phyloP scores from a whole-genome alignment of 768 basidiomycete species.

The Amylocystis lapponica region DNA sequence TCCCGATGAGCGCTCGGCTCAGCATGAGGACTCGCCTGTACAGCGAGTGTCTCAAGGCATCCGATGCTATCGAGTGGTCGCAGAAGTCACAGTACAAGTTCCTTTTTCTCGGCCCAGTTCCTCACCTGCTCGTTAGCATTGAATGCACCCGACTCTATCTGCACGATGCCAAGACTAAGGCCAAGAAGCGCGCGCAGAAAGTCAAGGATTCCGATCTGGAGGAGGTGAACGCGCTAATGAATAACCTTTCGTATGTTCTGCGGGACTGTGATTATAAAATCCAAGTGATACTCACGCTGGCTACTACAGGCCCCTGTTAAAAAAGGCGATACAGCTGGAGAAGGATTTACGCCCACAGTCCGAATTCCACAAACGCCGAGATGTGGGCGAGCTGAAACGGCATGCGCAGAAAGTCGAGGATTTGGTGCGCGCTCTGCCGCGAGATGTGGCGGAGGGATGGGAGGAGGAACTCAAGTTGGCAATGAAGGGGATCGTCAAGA shows the following conservation, averaged over 20 bases:
- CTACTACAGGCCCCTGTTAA: constrained; percentile 20
- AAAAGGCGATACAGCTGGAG: constrained; percentile 22
- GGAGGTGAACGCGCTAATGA: constrained; percentile 10
- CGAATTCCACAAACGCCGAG: constrained; percentile 20
- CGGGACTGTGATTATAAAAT: too few relatives aligned
- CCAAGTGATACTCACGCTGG: not conserved
- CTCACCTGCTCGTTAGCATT: constrained; percentile 37
- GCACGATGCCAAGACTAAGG: constrained; percentile 23
- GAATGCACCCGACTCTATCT: constrained; percentile 26
- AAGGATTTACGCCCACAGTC: constrained; percentile 28
- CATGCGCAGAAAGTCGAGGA: constrained; percentile 22
- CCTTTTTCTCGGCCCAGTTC: constrained; percentile 33
- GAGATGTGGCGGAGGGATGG: constrained; percentile 2
- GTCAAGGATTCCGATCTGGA: constrained; percentile 20
- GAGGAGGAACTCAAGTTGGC: constrained; percentile 23
- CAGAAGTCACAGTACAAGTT: constrained; percentile 26
- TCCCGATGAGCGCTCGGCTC: not conserved
- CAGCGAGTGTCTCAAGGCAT: not conserved
- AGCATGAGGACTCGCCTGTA: not conserved
- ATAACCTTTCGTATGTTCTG: constrained; percentile 29
- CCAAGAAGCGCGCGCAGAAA: constrained; percentile 26
- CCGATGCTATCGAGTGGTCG: constrained; percentile 24
- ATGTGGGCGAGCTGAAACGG: constrained; percentile 22
- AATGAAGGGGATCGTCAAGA: constrained; percentile 28
- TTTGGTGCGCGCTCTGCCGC: constrained; percentile 19